Evolutionary conservation across 2,329 filamentous ascomycete species (phyloP).

Genomic region (Aureobasidium pullulans): DNA sequence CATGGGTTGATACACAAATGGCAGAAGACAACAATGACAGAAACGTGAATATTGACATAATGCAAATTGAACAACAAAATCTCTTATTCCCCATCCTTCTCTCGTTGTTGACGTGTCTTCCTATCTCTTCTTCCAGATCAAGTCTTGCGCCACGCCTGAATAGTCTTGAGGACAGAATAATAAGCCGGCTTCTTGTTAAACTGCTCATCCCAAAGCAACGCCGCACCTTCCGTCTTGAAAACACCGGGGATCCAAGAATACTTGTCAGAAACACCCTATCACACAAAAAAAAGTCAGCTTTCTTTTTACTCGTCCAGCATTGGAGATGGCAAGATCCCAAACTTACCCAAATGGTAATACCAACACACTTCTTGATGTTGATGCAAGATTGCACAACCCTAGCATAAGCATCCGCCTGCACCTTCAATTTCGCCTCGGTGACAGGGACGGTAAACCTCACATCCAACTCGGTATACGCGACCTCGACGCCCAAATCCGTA

Average conservation of each 20-base stretch:
- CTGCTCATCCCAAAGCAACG: slow-evolving; percentile 39
- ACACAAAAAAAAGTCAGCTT: not conserved
- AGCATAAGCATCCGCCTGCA: slow-evolving; percentile 44
- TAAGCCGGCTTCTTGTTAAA: slow-evolving; percentile 43
- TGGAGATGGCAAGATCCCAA: slow-evolving; percentile 21
- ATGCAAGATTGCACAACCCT: slow-evolving; percentile 30
- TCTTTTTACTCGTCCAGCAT: not conserved
- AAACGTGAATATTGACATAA: too few species aligned
- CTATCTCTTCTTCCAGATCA: too few species aligned
- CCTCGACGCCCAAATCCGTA: slow-evolving; percentile 46
- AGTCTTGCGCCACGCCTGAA: not conserved
- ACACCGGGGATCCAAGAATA: slow-evolving; percentile 35
- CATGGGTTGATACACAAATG: too few species aligned
- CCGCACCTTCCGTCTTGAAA: slow-evolving; percentile 31
- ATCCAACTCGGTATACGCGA: slow-evolving; percentile 59
- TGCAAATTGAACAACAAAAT: too few species aligned
- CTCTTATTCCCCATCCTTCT: too few species aligned
- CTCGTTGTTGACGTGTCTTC: too few species aligned
- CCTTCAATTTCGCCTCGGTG: slow-evolving; percentile 20
- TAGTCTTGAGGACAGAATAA: slow-evolving; percentile 10
- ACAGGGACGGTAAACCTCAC: slow-evolving; percentile 36
- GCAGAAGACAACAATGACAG: too few species aligned
- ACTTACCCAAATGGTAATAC: slow-evolving; percentile 44
- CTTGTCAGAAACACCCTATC: slow-evolving; percentile 34
- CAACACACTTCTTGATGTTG: slow-evolving; percentile 30